These are phyloP conservation scores for Tetradesmus lagerheimii DNA, from an alignment of 139 green algal species.

Conservation along the genomic window DNA sequence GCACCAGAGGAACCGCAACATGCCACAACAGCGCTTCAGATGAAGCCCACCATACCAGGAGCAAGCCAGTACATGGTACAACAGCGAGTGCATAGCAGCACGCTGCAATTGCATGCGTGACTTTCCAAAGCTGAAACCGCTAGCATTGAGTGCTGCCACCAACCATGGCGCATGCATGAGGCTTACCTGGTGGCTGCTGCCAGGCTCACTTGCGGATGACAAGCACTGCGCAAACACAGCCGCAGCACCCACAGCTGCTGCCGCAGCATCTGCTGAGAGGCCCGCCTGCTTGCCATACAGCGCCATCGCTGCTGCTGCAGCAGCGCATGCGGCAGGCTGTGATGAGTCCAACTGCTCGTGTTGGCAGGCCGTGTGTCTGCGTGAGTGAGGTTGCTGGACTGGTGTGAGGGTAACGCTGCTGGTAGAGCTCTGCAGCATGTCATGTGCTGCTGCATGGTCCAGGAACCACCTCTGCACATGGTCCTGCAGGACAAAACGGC, in stretches of 20 bases:
- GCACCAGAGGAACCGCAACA: too few species aligned
- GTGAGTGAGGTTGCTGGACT: not conserved
- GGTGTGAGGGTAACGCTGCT: slow-evolving; percentile 5
- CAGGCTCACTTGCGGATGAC: not conserved
- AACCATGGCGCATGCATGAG: too few species aligned
- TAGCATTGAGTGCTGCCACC: too few species aligned
- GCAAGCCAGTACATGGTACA: too few species aligned
- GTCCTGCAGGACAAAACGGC: not conserved
- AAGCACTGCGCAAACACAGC: slow-evolving; percentile 4
- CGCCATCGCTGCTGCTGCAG: slow-evolving; percentile 34
- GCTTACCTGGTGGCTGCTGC: not conserved
- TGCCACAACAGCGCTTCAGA: too few species aligned
- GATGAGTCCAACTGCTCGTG: not conserved
- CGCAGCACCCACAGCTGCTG: slow-evolving; percentile 25
- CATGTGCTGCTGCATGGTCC: not conserved
- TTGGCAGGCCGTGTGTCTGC: not conserved
- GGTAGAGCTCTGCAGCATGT: not conserved
- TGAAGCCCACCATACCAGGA: too few species aligned
- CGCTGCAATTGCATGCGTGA: too few species aligned
- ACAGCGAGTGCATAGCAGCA: too few species aligned
- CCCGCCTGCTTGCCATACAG: not conserved
- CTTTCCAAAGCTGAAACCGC: too few species aligned
- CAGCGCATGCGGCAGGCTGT: not conserved
- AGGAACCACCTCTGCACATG: slow-evolving; percentile 1
- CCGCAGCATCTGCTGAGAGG: not conserved